phyloP scores from a whole-genome alignment of 2,329 filamentous ascomycete genomes.

The Paracoccidioides brasiliensis region DNA sequence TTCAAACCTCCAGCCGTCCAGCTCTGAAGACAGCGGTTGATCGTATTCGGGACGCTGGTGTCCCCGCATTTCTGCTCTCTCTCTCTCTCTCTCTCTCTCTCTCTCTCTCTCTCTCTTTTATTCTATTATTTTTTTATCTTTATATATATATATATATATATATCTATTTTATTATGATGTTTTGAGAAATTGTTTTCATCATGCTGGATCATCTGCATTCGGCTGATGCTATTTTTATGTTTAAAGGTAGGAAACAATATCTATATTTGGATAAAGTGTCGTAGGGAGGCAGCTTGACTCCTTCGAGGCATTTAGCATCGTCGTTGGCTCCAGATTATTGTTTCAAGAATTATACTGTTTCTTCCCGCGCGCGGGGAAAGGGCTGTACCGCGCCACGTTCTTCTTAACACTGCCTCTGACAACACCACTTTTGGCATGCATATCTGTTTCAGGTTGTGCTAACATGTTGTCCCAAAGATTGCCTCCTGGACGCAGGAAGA shows the following conservation, averaged over 20 bases:
- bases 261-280: neutral
- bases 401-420: neutral
- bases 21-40: neutral
- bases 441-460: neutral
- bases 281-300: neutral
- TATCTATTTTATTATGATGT: neutral
- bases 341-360: neutral
- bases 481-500: neutral
- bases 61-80: neutral
- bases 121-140: neutral
- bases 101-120: too few relatives aligned
- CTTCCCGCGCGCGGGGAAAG: neutral
- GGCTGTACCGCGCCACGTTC: neutral
- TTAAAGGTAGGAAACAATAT: neutral
- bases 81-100: too few relatives aligned
- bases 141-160: too few relatives aligned
- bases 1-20: neutral
- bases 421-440: neutral
- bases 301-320: too few relatives aligned
- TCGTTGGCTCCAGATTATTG: neutral
- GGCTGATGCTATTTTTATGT: neutral
- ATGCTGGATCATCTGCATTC: constrained; percentile 1
- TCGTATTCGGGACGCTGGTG: constrained; percentile 3
- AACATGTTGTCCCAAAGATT: neutral
- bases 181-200: neutral